These are phyloP conservation scores for Yamagishiella unicocca DNA, from an alignment of 139 green algal species.

Conservation along the genomic window DNA sequence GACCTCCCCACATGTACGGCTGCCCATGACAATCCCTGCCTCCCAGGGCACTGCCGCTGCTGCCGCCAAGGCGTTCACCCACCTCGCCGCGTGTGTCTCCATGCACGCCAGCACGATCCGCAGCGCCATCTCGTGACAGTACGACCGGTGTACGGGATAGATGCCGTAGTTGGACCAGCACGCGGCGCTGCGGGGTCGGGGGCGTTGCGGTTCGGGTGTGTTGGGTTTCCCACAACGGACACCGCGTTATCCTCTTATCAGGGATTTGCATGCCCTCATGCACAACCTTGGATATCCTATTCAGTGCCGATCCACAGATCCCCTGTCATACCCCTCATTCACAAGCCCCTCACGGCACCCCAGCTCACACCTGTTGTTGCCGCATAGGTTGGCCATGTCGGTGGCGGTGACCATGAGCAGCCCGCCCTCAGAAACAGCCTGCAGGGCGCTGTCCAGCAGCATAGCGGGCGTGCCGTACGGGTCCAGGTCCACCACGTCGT, in stretches of 20 bases:
- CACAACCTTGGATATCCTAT: no score
- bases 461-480: slow-evolving; percentile 94
- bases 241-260: no score
- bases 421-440: slow-evolving; percentile 92
- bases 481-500: slow-evolving; percentile 96
- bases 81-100: slow-evolving; percentile 73
- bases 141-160: slow-evolving; percentile 92
- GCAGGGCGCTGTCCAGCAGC: slow-evolving; percentile 94
- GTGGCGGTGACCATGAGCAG: slow-evolving; percentile 96
- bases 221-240: no score
- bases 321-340: background rate
- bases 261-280: no score
- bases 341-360: no score
- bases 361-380: slow-evolving; percentile 92
- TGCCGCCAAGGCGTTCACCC: no score
- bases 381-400: slow-evolving; percentile 98
- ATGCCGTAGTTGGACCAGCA: slow-evolving; percentile 96
- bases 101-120: slow-evolving; percentile 95
- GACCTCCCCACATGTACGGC: no score
- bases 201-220: background rate
- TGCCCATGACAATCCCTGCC: no score
- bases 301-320: no score
- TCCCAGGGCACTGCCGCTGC: no score
- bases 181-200: slow-evolving; percentile 48
- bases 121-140: slow-evolving; percentile 96